Conservation (phyloP, 176 grass and related monocot species). For the Alloteropsis semialata region DNA sequence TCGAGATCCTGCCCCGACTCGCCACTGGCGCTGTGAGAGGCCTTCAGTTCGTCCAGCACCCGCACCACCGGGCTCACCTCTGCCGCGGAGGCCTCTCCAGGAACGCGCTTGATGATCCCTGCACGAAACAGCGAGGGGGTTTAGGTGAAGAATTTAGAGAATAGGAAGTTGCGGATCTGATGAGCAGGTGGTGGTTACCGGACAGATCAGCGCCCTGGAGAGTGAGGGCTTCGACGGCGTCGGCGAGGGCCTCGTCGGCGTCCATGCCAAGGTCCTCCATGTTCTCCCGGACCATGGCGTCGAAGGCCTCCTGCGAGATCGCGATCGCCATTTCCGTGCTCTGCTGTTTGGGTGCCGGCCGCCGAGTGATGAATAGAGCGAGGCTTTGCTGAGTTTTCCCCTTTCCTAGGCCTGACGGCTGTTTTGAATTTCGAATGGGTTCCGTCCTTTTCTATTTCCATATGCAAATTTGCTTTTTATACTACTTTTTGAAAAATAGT, state of each 20-base stretch:
- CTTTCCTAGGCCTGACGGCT: neutral
- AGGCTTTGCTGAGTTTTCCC: slow-evolving; percentile 6
- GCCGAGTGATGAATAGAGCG: neutral
- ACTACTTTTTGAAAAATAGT: no score
- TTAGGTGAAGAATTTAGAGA: neutral
- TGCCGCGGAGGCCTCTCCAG: slow-evolving; percentile 48
- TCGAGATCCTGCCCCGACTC: slow-evolving; percentile 30
- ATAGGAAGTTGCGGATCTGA: slow-evolving; percentile 22
- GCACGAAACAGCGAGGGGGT: neutral
- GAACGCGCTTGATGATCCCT: slow-evolving; percentile 81
- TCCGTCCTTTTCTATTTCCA: neutral
- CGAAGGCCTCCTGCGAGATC: slow-evolving; percentile 93
- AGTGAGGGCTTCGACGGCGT: slow-evolving; percentile 80
- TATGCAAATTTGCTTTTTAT: no score
- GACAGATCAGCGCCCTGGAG: slow-evolving; percentile 87
- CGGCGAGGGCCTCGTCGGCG: slow-evolving; percentile 77
- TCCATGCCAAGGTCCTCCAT: slow-evolving; percentile 98
- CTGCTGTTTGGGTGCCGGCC: neutral
- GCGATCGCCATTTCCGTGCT: slow-evolving; percentile 55
- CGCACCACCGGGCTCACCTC: slow-evolving; percentile 69
- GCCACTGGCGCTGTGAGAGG: slow-evolving; percentile 17
- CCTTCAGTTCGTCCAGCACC: slow-evolving; percentile 65
- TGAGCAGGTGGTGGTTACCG: slow-evolving; percentile 31
- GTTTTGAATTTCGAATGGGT: neutral
- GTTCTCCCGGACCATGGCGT: slow-evolving; percentile 85